A percentile compares a stretch with the other conserved stretches of the same genome.
Evolutionary conservation across 2,329 filamentous ascomycete species (phyloP).

Genomic region (Chaetomium sp.): DNA sequence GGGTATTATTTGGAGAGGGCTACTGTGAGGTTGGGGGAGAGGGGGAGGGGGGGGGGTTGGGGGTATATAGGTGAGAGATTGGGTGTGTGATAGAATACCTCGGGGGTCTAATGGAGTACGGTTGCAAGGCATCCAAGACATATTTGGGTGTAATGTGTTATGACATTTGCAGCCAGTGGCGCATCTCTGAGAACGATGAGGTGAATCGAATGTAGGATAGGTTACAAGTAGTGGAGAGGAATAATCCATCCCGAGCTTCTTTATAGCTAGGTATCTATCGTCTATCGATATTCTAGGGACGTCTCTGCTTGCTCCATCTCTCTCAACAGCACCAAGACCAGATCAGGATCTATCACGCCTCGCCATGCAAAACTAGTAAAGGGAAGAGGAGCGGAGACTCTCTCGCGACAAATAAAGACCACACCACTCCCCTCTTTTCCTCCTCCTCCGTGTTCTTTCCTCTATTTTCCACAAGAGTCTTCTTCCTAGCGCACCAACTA

Average conservation of each 20-base stretch:
- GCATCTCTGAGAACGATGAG: too few species aligned
- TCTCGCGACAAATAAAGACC: neutral
- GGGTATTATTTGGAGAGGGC: neutral
- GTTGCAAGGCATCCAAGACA: too few species aligned
- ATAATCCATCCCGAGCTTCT: neutral
- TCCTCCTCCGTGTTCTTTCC: neutral
- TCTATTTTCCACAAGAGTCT: too few species aligned
- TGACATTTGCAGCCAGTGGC: too few species aligned
- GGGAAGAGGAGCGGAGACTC: neutral
- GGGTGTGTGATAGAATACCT: neutral
- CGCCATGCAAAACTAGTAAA: neutral
- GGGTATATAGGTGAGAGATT: neutral
- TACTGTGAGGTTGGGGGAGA: neutral
- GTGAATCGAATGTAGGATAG: neutral
- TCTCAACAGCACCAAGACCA: neutral
- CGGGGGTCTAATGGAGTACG: neutral
- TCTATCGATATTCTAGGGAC: slow-evolving; percentile 7
- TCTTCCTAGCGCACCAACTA: neutral
- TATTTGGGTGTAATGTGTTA: too few species aligned
- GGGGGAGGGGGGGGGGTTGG: neutral
- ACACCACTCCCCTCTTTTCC: neutral
- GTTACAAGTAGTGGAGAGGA: neutral
- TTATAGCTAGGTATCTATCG: slow-evolving; percentile 5
- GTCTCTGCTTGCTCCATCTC: too few species aligned
- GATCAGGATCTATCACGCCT: slow-evolving; percentile 1